These are phyloP conservation scores for Phaeosphaeriaceae sp. DNA, from an alignment of 2,329 filamentous ascomycete genomes.

Conservation along the genomic window DNA sequence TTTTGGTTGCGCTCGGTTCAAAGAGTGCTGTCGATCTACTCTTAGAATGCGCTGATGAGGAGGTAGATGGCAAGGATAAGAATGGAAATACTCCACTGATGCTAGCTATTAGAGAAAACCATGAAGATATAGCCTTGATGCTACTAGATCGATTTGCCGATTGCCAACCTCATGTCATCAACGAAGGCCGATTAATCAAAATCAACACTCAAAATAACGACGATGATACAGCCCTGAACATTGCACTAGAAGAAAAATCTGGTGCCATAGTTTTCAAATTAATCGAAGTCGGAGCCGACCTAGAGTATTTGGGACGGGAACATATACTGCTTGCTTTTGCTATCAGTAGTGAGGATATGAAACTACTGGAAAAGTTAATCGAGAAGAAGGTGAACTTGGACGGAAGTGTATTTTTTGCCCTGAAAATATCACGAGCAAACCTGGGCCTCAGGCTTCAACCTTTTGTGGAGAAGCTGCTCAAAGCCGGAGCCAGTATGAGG, in stretches of 20 bases:
- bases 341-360: conserved; percentile 5
- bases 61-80: conserved; percentile 8
- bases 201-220: conserved; percentile 12
- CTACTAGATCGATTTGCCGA: not conserved
- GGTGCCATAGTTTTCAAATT: conserved; percentile 5
- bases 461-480: conserved; percentile 9
- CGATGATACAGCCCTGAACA: conserved; percentile 12
- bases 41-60: not conserved
- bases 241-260: conserved; percentile 8
- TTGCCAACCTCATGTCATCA: too few species aligned
- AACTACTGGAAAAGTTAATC: conserved; percentile 5
- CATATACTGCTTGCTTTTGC: conserved; percentile 1
- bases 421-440: not conserved
- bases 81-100: conserved; percentile 14
- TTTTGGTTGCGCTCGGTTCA: conserved; percentile 13
- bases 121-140: conserved; percentile 14
- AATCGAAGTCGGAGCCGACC: conserved; percentile 6
- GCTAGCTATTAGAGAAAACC: conserved; percentile 13
- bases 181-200: not conserved
- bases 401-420: conserved; percentile 5
- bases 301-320: conserved; percentile 7
- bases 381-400: conserved; percentile 7
- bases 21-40: conserved; percentile 9
- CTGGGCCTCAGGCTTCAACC: not conserved
- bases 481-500: conserved; percentile 2